A percentile compares a stretch with the other conserved stretches of the same genome.
These are phyloP conservation scores for Solanum dulcamara DNA, from an alignment of 257 asterid species.

Conservation along the genomic window DNA sequence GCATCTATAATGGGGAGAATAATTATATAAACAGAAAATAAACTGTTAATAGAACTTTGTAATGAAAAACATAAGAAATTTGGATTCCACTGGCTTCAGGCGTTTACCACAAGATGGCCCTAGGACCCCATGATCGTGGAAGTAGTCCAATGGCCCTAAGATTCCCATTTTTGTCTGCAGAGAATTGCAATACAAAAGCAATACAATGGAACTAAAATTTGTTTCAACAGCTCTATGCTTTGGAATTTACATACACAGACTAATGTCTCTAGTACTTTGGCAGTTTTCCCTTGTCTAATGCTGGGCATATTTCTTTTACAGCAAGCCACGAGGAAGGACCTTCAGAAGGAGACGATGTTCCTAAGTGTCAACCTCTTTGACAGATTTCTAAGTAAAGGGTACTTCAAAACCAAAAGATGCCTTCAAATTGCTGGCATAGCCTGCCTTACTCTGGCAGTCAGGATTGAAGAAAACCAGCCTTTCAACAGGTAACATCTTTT, in stretches of 20 bases:
- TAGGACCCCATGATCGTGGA: background rate
- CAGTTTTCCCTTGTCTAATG: background rate
- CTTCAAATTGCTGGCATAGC: constrained; percentile 91
- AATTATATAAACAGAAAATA: background rate
- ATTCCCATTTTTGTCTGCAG: background rate
- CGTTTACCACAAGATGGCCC: background rate
- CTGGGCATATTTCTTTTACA: constrained; percentile 13
- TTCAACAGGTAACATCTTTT: constrained; percentile 47
- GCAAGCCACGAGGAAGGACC: constrained; percentile 59
- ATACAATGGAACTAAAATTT: background rate
- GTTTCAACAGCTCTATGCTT: background rate
- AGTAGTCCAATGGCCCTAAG: background rate
- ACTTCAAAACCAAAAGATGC: constrained; percentile 50
- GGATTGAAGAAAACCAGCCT: constrained; percentile 97
- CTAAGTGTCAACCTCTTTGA: constrained; percentile 77
- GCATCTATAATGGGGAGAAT: too few relatives aligned
- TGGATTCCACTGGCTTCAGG: background rate
- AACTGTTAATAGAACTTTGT: background rate
- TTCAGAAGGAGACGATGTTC: constrained; percentile 85
- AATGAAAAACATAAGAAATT: background rate
- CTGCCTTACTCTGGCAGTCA: constrained; percentile 83
- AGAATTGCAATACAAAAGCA: background rate
- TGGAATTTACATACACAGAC: background rate
- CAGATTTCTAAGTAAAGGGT: constrained; percentile 74
- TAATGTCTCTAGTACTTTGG: background rate